Base-by-base conservation (phyloP, 306 rosid genomes). In the Styphnolobium japonicum region DNA sequence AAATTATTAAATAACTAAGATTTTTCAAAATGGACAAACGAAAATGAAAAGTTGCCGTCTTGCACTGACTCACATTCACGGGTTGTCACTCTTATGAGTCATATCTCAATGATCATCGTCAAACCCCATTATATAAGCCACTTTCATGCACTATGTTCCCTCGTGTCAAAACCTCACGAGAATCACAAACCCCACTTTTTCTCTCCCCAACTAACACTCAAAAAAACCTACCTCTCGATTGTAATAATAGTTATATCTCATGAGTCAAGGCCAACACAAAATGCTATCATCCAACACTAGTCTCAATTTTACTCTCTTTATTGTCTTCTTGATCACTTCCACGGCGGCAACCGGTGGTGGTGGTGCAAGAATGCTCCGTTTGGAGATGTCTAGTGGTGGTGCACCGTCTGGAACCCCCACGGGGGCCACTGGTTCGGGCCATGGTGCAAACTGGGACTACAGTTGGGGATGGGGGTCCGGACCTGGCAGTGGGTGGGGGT, bases 381-480 rank as follows among this genome's bases (percentile, higher is more conserved):
- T 27, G 0, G 87, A 83, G 9, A 85, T 56, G 88, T 23, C 84
- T 21, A 51, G 70, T 3, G 71, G 86, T 0, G 83, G 45, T 0
- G 84, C 87, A 2, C 83, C 83, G 23, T 15, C 87, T 0, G 90
- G 87, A 53, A 68, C 21, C 6, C 92, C 93, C 4, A 84, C 61
- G 0, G 93, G 97, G 4, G 92, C 64, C 0, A 79, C 79, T 1
- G 97, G 98, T 16, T 86, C 98, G 0, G 97, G 85, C 10, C 96
- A 85, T 21, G 96, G 94, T 2, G 83, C 98, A 0, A 89, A 89
- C 15, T 91, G 96, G 93, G 92, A 85, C 60, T 93, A 92, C 43
- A 80, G 61, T 7, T 95, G 99, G 99, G 98, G 94, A 1, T 95
- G 99, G 99, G 89, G 97, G 0, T 82, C 98, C 0, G 74, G 77